Conservation (phyloP, 305 asterid genomes). For the Fraxinus latifolia region DNA sequence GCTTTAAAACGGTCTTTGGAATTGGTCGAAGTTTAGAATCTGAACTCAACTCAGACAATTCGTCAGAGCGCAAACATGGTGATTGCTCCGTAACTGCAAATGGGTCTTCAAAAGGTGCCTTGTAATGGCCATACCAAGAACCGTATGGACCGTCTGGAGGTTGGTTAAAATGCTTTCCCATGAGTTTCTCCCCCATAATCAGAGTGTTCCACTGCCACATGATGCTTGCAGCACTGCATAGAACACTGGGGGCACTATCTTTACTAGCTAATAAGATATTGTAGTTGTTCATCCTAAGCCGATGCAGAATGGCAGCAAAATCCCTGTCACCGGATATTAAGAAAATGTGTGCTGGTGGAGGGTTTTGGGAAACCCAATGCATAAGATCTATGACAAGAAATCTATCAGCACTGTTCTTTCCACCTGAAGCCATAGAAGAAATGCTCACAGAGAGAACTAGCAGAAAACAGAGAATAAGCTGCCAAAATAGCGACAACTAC, state of each 20-base stretch:
- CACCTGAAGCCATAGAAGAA: slow-evolving; percentile 45
- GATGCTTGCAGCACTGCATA: slow-evolving; percentile 87
- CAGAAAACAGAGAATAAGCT: background rate
- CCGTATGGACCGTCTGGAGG: slow-evolving; percentile 92
- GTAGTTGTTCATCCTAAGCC: slow-evolving; percentile 83
- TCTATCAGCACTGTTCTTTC: slow-evolving; percentile 91
- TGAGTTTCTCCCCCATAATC: slow-evolving; percentile 67
- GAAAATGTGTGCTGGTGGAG: slow-evolving; percentile 95
- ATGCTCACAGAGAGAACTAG: background rate
- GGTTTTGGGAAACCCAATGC: slow-evolving; percentile 92
- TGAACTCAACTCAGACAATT: slow-evolving; percentile 37
- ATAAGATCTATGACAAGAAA: slow-evolving; percentile 87
- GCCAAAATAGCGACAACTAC: background rate
- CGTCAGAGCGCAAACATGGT: slow-evolving; percentile 29
- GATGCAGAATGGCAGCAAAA: slow-evolving; percentile 75
- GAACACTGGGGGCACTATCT: slow-evolving; percentile 56
- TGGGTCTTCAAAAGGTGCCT: slow-evolving; percentile 70
- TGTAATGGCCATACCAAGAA: slow-evolving; percentile 88
- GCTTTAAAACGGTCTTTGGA: slow-evolving; percentile 55
- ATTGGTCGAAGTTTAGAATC: slow-evolving; percentile 50
- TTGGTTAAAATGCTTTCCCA: slow-evolving; percentile 80
- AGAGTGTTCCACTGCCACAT: slow-evolving; percentile 93
- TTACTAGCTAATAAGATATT: slow-evolving; percentile 78
- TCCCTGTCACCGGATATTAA: slow-evolving; percentile 84
- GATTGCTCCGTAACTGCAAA: slow-evolving; percentile 48